Percentiles rank a stretch among this genome's conserved stretches.
Conservation (phyloP, 352 stramenopile genomes). For the Thraustotheca clavata region DNA sequence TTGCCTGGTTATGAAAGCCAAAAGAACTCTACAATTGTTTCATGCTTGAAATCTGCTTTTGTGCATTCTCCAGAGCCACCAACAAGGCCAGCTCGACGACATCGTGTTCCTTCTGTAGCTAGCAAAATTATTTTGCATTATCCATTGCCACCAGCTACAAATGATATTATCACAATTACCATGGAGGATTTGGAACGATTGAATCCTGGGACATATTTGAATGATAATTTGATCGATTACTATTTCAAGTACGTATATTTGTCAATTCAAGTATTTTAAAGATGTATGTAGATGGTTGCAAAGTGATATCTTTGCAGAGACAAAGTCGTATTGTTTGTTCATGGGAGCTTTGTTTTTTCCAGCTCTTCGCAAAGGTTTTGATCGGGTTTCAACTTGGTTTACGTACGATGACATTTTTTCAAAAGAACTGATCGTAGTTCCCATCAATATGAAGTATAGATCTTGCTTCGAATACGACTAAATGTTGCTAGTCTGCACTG, state of each 20-base stretch:
- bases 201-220: slow-evolving; percentile 74
- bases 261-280: neutral
- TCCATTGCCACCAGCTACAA: slow-evolving; percentile 54
- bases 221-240: slow-evolving; percentile 90
- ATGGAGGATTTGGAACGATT: slow-evolving; percentile 44
- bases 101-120: neutral
- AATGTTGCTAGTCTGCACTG: slow-evolving; percentile 52
- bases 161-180: slow-evolving; percentile 71
- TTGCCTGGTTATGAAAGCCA: too few species aligned
- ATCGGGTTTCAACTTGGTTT: slow-evolving; percentile 72
- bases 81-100: too few species aligned
- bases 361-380: slow-evolving; percentile 47
- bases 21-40: too few species aligned
- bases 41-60: too few species aligned
- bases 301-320: slow-evolving; percentile 30
- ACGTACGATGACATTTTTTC: slow-evolving; percentile 54
- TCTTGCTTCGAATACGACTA: slow-evolving; percentile 2
- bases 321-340: slow-evolving; percentile 69
- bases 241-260: slow-evolving; percentile 70
- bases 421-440: slow-evolving; percentile 72
- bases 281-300: slow-evolving; percentile 38
- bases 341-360: slow-evolving; percentile 78
- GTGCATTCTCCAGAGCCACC: too few species aligned
- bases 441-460: slow-evolving; percentile 78
- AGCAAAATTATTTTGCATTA: slow-evolving; percentile 46